Evolutionary conservation across 2,329 filamentous ascomycete genomes (phyloP).

Genomic region (Epichloe amarillans): DNA sequence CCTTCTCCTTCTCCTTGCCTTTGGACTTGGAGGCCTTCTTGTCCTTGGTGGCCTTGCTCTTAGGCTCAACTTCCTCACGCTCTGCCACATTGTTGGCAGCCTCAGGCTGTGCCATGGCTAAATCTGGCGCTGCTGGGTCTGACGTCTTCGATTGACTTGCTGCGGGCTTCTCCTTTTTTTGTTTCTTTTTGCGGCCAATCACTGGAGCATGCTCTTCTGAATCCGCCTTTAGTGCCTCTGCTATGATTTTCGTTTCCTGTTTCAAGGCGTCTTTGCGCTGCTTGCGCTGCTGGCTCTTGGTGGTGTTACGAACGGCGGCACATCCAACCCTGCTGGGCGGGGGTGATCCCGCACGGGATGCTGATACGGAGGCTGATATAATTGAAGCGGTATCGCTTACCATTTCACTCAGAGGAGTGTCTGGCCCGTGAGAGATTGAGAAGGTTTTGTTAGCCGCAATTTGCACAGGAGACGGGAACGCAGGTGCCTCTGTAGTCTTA

Average conservation of each 20-base stretch:
- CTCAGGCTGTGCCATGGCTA: neutral
- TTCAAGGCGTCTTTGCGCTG: constrained; percentile 55
- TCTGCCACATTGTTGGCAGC: neutral
- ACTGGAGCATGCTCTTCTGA: constrained; percentile 55
- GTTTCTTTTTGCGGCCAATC: constrained; percentile 74
- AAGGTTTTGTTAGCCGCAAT: constrained; percentile 17
- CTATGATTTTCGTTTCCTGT: constrained; percentile 44
- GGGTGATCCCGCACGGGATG: constrained; percentile 61
- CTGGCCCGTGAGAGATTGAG: constrained; percentile 38
- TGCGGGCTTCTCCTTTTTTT: constrained; percentile 55
- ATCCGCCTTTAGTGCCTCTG: constrained; percentile 36
- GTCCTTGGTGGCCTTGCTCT: constrained; percentile 17
- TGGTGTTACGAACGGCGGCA: constrained; percentile 54
- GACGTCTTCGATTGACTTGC: constrained; percentile 5
- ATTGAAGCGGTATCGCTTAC: constrained; percentile 67
- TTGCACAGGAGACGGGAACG: constrained; percentile 20
- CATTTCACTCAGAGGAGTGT: constrained; percentile 59
- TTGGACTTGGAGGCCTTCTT: constrained; percentile 20
- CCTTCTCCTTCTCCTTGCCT: constrained; percentile 14
- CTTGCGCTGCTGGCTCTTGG: constrained; percentile 70
- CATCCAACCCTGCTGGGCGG: constrained; percentile 52
- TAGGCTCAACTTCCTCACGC: constrained; percentile 9
- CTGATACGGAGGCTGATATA: constrained; percentile 55
- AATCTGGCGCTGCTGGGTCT: neutral
- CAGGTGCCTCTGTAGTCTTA: constrained; percentile 42